A percentile compares a stretch with the other conserved stretches of the same genome.
Evolutionary conservation across 1,139 yeast species (phyloP).

Genomic region (Sugiyamaella castrensis): DNA sequence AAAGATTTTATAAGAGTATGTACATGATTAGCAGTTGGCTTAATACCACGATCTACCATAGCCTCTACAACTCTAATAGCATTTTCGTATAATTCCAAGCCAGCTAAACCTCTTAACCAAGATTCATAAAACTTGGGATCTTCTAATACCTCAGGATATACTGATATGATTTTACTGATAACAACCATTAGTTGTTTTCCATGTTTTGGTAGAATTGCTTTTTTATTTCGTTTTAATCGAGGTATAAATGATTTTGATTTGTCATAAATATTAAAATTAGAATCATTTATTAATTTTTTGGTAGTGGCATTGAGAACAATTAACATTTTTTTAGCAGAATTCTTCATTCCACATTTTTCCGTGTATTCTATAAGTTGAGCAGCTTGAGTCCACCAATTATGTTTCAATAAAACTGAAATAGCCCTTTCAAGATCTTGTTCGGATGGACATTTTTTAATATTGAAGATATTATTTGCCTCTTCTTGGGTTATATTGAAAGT

Average conservation of each 20-base stretch:
- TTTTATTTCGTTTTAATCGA: constrained; percentile 8
- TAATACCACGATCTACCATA: constrained; percentile 26
- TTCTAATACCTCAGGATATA: constrained; percentile 28
- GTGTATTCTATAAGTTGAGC: constrained; percentile 22
- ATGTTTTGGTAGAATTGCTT: constrained; percentile 10
- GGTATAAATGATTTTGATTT: constrained; percentile 17
- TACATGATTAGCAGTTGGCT: constrained; percentile 21
- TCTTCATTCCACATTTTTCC: constrained; percentile 19
- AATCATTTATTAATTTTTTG: constrained; percentile 16
- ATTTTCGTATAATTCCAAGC: constrained; percentile 24
- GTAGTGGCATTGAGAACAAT: constrained; percentile 25
- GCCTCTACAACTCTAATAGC: constrained; percentile 29
- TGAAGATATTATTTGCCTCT: constrained; percentile 23
- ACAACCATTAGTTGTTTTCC: constrained; percentile 19
- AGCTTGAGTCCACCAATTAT: constrained; percentile 22
- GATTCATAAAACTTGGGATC: constrained; percentile 27
- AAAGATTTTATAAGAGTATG: constrained; percentile 27
- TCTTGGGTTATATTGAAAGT: constrained; percentile 18
- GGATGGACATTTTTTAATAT: constrained; percentile 18
- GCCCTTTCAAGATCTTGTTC: constrained; percentile 20
- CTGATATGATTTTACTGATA: constrained; percentile 23
- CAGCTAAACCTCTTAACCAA: constrained; percentile 32
- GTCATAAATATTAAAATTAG: not conserved
- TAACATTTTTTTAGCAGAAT: constrained; percentile 19
- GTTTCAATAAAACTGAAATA: constrained; percentile 17